phyloP scores from a whole-genome alignment of 2,329 filamentous ascomycete species.

The Sporothrix inflata region DNA sequence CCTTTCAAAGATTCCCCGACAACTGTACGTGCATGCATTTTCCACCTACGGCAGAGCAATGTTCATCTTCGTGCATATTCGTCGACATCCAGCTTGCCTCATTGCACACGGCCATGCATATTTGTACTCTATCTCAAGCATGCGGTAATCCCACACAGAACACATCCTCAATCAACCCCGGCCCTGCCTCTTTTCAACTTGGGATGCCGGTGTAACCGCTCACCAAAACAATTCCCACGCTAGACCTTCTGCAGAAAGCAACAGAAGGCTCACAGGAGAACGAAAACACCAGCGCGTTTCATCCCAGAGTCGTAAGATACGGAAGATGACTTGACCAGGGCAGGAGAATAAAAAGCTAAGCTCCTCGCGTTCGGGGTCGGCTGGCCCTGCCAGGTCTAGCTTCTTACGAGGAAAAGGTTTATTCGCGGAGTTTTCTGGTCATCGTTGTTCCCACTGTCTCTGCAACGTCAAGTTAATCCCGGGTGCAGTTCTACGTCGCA shows the following conservation, averaged over 20 bases:
- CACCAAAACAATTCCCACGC: not conserved
- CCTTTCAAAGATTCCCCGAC: not conserved
- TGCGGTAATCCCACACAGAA: not conserved
- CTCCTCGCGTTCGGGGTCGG: not conserved
- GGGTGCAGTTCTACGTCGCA: not conserved
- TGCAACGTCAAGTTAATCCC: not conserved
- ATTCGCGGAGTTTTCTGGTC: not conserved
- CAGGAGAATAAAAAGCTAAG: not conserved
- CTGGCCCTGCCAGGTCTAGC: not conserved
- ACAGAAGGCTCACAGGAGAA: not conserved
- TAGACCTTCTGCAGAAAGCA: not conserved
- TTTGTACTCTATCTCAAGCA: not conserved
- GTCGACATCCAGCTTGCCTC: not conserved
- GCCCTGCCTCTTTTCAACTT: not conserved
- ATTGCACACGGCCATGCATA: not conserved
- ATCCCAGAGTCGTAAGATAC: constrained; percentile 9
- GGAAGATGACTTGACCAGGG: not conserved
- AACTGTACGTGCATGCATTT: not conserved
- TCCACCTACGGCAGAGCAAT: not conserved
- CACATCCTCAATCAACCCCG: not conserved
- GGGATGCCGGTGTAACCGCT: not conserved
- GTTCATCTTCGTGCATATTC: not conserved
- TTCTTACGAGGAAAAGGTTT: not conserved
- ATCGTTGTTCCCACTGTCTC: too few relatives aligned
- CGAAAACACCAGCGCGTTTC: not conserved